These are phyloP conservation scores for Ophiognomonia clavigignenti-juglandacearum DNA, from an alignment of 2,329 filamentous ascomycete genomes.

Conservation along the genomic window DNA sequence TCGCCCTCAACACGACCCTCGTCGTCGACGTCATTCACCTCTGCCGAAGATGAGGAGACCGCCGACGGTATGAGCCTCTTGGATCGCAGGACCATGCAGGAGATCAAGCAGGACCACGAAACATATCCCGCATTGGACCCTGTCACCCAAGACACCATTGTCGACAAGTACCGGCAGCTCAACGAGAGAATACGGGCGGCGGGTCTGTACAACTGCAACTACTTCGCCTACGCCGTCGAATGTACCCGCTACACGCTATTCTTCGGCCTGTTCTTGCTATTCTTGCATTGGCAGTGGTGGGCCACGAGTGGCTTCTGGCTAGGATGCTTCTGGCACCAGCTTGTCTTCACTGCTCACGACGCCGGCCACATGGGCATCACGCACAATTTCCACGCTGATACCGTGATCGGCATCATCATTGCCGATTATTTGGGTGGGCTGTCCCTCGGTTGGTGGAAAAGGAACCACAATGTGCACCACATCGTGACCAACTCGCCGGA, in stretches of 20 bases:
- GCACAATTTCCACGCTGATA: conserved; percentile 79
- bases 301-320: conserved; percentile 66
- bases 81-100: conserved; percentile 67
- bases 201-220: conserved; percentile 81
- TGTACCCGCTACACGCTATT: conserved; percentile 65
- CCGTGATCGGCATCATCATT: conserved; percentile 81
- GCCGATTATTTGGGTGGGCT: conserved; percentile 86
- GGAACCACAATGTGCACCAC: conserved; percentile 93
- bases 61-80: conserved; percentile 59
- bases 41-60: conserved; percentile 35
- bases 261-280: conserved; percentile 55
- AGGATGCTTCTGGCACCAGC: conserved; percentile 87
- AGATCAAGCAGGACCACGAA: conserved; percentile 69
- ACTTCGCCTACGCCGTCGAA: conserved; percentile 74
- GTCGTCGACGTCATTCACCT: conserved; percentile 58
- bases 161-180: conserved; percentile 75
- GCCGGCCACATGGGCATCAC: conserved; percentile 97
- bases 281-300: conserved; percentile 63
- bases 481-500: conserved; percentile 94
- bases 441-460: conserved; percentile 95
- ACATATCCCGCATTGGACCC: conserved; percentile 77
- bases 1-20: conserved; percentile 27
- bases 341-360: conserved; percentile 92
- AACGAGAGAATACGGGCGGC: conserved; percentile 66
- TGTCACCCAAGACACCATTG: conserved; percentile 68